These are phyloP conservation scores for Fusarium kyushuense DNA, from an alignment of 2,329 filamentous ascomycete genomes.

Conservation along the genomic window DNA sequence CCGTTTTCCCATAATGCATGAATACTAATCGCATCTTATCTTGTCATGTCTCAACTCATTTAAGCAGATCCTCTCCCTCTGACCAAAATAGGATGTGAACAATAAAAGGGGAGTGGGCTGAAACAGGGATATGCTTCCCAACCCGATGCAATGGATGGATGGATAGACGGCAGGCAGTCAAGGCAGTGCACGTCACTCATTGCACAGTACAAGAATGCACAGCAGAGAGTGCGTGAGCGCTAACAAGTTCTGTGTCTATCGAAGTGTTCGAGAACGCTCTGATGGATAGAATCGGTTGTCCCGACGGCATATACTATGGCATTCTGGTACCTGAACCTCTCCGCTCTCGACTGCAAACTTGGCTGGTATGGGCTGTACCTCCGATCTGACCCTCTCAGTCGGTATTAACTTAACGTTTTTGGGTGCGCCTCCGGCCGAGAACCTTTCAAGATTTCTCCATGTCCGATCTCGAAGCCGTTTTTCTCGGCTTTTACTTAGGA, in stretches of 20 bases:
- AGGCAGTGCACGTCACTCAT: constrained; percentile 16
- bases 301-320: constrained; percentile 7
- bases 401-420: constrained; percentile 19
- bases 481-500: constrained; percentile 15
- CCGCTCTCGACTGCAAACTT: constrained; percentile 21
- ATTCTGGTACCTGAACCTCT: constrained; percentile 29
- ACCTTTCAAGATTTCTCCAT: constrained; percentile 6
- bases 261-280: constrained; percentile 39
- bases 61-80: neutral
- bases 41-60: constrained; percentile 14
- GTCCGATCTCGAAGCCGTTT: constrained; percentile 13
- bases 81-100: constrained; percentile 23
- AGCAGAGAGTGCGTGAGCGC: constrained; percentile 34
- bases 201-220: constrained; percentile 23
- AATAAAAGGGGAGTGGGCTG: constrained; percentile 38
- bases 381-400: constrained; percentile 18
- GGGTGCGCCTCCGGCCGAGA: constrained; percentile 31
- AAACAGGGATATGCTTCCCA: constrained; percentile 37
- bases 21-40: constrained; percentile 16
- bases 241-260: constrained; percentile 31
- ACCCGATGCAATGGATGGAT: constrained; percentile 23
- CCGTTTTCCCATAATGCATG: constrained; percentile 29
- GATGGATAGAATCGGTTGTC: constrained; percentile 30
- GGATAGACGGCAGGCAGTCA: constrained; percentile 5
- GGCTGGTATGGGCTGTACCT: constrained; percentile 21